A percentile compares a stretch with the other conserved stretches of the same genome.
Conservation (phyloP, 192 early-diverging fungal genomes). For the Jimgerdemannia lactiflua region DNA sequence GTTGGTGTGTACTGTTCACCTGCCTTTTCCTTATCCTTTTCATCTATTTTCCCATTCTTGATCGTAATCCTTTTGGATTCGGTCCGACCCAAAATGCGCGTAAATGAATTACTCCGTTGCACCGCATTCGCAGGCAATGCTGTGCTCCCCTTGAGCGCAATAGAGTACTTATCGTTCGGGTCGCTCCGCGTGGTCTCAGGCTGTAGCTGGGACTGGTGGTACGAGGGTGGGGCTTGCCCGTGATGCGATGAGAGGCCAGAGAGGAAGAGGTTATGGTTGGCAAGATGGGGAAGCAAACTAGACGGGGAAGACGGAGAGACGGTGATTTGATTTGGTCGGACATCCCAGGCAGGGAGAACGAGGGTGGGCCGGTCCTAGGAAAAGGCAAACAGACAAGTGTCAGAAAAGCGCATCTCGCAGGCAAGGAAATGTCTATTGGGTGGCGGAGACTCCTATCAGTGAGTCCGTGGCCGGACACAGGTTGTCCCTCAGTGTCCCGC, state of each 20-base stretch:
- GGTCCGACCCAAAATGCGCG: slow-evolving; percentile 28
- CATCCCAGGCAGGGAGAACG: not conserved
- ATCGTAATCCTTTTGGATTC: slow-evolving; percentile 26
- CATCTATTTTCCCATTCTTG: slow-evolving; percentile 2
- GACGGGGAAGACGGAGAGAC: not conserved
- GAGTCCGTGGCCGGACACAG: too few species aligned
- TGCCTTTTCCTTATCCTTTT: slow-evolving; percentile 5
- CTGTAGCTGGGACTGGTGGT: not conserved
- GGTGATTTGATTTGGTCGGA: not conserved
- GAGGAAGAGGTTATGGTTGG: not conserved
- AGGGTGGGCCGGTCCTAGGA: not conserved
- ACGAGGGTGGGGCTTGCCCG: not conserved
- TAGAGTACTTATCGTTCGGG: not conserved
- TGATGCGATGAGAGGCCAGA: not conserved
- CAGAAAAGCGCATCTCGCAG: too few species aligned
- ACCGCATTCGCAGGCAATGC: not conserved
- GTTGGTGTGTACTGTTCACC: slow-evolving; percentile 4
- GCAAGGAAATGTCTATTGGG: too few species aligned
- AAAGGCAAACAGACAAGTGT: not conserved
- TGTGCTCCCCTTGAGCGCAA: not conserved
- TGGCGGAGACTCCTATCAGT: too few species aligned
- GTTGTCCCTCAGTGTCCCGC: too few species aligned
- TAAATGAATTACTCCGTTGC: slow-evolving; percentile 34
- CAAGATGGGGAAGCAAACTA: not conserved
- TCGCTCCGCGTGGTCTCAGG: not conserved